A percentile compares a stretch with the other conserved stretches of the same genome.
phyloP scores from a whole-genome alignment of 1,139 yeast genomes.

The Yamadazyma siamensis region DNA sequence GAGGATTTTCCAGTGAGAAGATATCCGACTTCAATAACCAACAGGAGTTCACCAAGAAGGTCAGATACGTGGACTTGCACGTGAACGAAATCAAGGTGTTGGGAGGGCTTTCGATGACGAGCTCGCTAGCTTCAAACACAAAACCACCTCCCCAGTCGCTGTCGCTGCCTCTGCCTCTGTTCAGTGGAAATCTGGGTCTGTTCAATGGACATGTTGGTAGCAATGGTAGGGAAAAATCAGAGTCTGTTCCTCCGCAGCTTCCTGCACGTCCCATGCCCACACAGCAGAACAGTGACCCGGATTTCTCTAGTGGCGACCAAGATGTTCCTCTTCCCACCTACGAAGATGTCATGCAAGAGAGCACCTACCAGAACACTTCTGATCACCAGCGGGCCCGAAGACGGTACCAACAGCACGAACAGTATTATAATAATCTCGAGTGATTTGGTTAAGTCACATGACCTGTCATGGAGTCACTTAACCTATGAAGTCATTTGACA shows the following conservation, averaged over 20 bases:
- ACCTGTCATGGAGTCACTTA: too few relatives aligned
- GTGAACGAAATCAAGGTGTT: slow-evolving; percentile 37
- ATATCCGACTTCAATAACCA: slow-evolving; percentile 19
- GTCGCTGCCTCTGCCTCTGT: too few relatives aligned
- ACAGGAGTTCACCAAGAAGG: slow-evolving; percentile 18
- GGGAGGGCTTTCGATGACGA: slow-evolving; percentile 38
- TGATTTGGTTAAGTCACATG: too few relatives aligned
- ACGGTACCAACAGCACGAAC: slow-evolving; percentile 36
- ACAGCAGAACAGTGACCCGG: slow-evolving; percentile 1
- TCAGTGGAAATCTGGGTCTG: background rate
- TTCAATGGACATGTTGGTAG: background rate
- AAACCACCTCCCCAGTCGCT: background rate
- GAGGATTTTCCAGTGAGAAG: slow-evolving; percentile 41
- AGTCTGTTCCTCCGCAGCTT: slow-evolving; percentile 2
- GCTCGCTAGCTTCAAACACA: slow-evolving; percentile 13
- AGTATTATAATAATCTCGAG: slow-evolving; percentile 26
- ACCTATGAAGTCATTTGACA: too few relatives aligned
- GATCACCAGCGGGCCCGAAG: slow-evolving; percentile 31
- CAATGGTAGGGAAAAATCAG: background rate
- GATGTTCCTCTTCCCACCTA: slow-evolving; percentile 29
- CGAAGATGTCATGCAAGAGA: slow-evolving; percentile 32
- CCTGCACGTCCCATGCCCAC: slow-evolving; percentile 3
- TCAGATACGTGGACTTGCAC: slow-evolving; percentile 29
- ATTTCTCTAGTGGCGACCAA: slow-evolving; percentile 8
- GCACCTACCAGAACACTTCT: slow-evolving; percentile 23